These are phyloP conservation scores for Secale cereale DNA, from an alignment of 176 grass and related monocot genomes.

Conservation along the genomic window DNA sequence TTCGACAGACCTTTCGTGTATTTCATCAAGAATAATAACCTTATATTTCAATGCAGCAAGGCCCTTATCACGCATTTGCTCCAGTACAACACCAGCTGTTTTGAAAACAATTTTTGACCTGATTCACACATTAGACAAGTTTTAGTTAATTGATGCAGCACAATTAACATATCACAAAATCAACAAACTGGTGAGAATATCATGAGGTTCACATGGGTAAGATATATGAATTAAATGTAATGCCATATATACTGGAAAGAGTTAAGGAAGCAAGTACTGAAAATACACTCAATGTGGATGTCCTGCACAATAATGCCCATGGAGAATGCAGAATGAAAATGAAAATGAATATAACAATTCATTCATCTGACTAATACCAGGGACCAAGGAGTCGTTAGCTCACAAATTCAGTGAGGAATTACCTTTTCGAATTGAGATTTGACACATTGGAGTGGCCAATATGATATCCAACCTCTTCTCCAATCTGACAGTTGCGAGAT, in stretches of 20 bases:
- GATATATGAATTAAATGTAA: neutral
- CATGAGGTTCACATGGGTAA: neutral
- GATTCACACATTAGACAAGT: constrained; percentile 26
- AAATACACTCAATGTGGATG: neutral
- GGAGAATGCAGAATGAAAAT: neutral
- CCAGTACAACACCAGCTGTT: constrained; percentile 87
- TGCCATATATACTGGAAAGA: neutral
- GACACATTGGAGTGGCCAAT: constrained; percentile 89
- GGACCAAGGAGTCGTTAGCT: neutral
- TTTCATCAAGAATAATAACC: constrained; percentile 96
- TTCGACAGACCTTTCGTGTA: constrained; percentile 93
- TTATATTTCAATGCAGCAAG: constrained; percentile 79
- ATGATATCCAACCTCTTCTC: constrained; percentile 86
- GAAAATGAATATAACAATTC: neutral
- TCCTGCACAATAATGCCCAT: neutral
- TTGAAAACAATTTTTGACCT: constrained; percentile 97
- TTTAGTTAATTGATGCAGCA: neutral
- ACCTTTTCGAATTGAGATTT: constrained; percentile 64
- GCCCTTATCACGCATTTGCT: constrained; percentile 86
- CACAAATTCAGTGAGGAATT: neutral
- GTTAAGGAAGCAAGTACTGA: neutral
- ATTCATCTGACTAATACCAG: neutral
- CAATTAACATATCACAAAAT: neutral
- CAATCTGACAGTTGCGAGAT: constrained; percentile 70
- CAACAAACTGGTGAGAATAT: neutral